A percentile compares a stretch with the other conserved stretches of the same genome.
Conservation (phyloP, 495 filamentous ascomycete genomes). For the Tuber calosporum region DNA sequence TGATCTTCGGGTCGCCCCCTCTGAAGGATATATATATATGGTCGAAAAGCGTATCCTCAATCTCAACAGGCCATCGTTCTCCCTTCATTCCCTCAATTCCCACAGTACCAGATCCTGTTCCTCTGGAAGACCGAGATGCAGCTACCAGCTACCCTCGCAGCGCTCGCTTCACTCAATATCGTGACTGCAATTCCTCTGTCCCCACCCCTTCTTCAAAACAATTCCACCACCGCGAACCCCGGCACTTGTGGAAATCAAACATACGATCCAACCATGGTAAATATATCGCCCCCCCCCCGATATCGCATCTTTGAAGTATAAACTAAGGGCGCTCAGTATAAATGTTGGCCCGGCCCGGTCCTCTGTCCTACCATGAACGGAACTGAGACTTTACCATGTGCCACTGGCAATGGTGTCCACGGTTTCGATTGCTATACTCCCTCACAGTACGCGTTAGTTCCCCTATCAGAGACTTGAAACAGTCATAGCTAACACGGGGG, state of each 20-base stretch:
- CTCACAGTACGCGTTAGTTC: not conserved
- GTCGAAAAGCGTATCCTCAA: not conserved
- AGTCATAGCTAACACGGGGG: not conserved
- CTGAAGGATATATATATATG: not conserved
- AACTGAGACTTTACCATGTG: not conserved
- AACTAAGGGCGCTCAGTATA: not conserved
- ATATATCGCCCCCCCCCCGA: not conserved
- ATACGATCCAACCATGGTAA: not conserved
- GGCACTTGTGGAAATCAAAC: not conserved
- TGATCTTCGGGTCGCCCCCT: not conserved
- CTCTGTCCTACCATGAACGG: not conserved
- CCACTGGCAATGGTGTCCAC: not conserved
- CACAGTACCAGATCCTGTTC: not conserved
- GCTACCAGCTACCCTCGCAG: not conserved
- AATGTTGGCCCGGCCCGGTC: not conserved
- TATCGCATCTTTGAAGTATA: not conserved
- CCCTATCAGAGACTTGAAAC: not conserved
- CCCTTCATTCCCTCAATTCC: not conserved
- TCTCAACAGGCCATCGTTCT: not conserved
- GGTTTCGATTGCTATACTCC: not conserved
- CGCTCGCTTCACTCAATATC: not conserved
- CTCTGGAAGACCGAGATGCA: not conserved
- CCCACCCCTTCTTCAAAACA: not conserved
- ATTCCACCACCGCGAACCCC: not conserved
- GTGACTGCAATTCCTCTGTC: not conserved